phyloP scores from a whole-genome alignment of 257 asterid species.

The Salvia splendens region DNA sequence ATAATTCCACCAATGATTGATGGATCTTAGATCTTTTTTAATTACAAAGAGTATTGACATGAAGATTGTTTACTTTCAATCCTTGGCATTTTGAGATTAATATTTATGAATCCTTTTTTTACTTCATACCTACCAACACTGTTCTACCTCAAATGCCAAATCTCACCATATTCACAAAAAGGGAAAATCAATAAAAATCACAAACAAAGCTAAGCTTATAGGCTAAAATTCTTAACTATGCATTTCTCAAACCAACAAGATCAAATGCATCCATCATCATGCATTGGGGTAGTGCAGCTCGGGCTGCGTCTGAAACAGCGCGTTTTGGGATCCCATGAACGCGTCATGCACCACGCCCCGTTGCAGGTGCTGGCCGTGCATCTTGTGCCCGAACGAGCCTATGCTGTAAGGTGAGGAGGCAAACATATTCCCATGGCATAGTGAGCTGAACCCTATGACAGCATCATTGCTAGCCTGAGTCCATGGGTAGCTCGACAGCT shows the following conservation, averaged over 20 bases:
- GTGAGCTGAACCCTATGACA: conserved; percentile 47
- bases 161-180: conserved; percentile 51
- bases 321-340: conserved; percentile 57
- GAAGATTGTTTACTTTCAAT: conserved; percentile 33
- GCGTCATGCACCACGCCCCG: conserved; percentile 52
- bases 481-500: conserved; percentile 57
- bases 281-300: conserved; percentile 62
- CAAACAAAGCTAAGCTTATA: conserved; percentile 46
- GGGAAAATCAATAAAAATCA: conserved; percentile 33
- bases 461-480: conserved; percentile 45
- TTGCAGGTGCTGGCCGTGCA: conserved; percentile 52
- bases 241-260: conserved; percentile 14
- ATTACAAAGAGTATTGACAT: conserved; percentile 39
- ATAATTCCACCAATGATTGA: conserved; percentile 30
- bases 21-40: conserved; percentile 11
- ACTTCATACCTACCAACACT: conserved; percentile 28
- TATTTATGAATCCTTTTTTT: neutral
- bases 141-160: conserved; percentile 36
- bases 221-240: conserved; percentile 38
- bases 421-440: conserved; percentile 44
- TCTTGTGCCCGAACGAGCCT: conserved; percentile 42
- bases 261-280: conserved; percentile 32
- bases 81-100: conserved; percentile 30
- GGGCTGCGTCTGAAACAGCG: conserved; percentile 68
- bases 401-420: conserved; percentile 40